Evolutionary conservation across 306 rosid genomes (phyloP), one percentile per base, ranked within the genome.

Genomic region (Erythrophleum fordii): DNA sequence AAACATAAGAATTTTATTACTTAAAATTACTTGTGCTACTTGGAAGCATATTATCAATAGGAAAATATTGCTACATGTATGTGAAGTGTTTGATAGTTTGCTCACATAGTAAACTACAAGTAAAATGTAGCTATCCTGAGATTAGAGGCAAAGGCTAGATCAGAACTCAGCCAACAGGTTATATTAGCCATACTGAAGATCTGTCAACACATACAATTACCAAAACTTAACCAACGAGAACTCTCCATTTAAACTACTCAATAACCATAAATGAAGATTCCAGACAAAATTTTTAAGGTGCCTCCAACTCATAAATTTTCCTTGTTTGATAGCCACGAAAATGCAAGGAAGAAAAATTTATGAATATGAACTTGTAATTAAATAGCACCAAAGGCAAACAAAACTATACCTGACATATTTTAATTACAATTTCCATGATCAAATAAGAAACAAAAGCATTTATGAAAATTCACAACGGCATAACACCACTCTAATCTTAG

Each of bases 251-350:
- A 14, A 55, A 80, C 68, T 35, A 75, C 51, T 5, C 81, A 25
- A n/a, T n/a, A n/a, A n/a, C 53, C 59, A 76, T 53, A 53, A 49
- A 58, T 48, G 76, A 77, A 49, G 13, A 59, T 77, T n/a, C 77
- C 69, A 58, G 0, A 41, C 59, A 37, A 20, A 81, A 77, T 46
- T 48, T 67, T 72, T 9, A 73, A 53, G 44, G 75, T 41, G 35
- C 26, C 55, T 72, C 52, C 64, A 76, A 76, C 72, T 84, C 79
- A 44, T 78, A 72, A 83, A 64, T 72, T 79, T 75, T 8, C 61
- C 71, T 74, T 61, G 59, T 75, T 56, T 51, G 17, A 84, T 74
- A 74, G 69, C 59, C 55, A 46, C 10, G 16, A 53, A 46, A 88
- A 79, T 58, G 78, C 29, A 73, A 41, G 52, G 76, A 64, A 8